Evolutionary conservation across 2,329 filamentous ascomycete species (phyloP).

Genomic region (Blumeria hordei): DNA sequence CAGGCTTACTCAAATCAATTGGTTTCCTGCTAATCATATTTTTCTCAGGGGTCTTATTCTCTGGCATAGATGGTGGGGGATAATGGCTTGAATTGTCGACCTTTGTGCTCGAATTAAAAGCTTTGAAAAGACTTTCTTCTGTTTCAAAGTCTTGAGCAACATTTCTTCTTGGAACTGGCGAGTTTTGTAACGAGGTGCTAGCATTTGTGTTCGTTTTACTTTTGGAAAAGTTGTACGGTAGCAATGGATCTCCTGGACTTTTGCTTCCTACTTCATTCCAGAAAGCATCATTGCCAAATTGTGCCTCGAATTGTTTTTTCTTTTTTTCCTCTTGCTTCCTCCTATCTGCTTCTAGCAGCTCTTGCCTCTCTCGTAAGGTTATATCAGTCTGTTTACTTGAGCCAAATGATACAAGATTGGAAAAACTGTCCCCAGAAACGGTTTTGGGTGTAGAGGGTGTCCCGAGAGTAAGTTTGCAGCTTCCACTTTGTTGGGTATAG

Average conservation of each 20-base stretch:
- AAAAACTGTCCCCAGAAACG: conserved; percentile 44
- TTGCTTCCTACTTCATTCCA: conserved; percentile 47
- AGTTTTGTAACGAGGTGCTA: conserved; percentile 4
- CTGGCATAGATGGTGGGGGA: conserved; percentile 25
- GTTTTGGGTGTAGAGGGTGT: conserved; percentile 17
- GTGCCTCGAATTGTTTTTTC: conserved; percentile 43
- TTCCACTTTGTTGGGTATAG: conserved; percentile 19
- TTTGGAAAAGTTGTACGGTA: no score
- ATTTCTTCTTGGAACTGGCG: conserved; percentile 8
- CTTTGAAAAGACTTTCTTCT: conserved; percentile 42
- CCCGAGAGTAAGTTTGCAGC: conserved; percentile 12
- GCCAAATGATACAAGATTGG: conserved; percentile 44
- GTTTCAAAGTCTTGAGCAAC: conserved; percentile 13
- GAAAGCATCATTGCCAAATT: conserved; percentile 55
- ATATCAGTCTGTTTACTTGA: conserved; percentile 39
- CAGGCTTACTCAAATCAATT: conserved; percentile 28
- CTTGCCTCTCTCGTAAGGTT: conserved; percentile 54
- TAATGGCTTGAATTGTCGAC: conserved; percentile 43
- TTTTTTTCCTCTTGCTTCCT: conserved; percentile 50
- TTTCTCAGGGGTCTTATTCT: conserved; percentile 17
- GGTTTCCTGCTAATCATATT: conserved; percentile 17
- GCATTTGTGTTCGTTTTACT: no score
- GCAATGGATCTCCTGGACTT: conserved; percentile 13
- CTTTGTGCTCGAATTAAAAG: conserved; percentile 39
- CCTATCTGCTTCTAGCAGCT: conserved; percentile 39